Evolutionary conservation across 2,329 filamentous ascomycete species (phyloP).

Genomic region (Xylariaceae sp.): DNA sequence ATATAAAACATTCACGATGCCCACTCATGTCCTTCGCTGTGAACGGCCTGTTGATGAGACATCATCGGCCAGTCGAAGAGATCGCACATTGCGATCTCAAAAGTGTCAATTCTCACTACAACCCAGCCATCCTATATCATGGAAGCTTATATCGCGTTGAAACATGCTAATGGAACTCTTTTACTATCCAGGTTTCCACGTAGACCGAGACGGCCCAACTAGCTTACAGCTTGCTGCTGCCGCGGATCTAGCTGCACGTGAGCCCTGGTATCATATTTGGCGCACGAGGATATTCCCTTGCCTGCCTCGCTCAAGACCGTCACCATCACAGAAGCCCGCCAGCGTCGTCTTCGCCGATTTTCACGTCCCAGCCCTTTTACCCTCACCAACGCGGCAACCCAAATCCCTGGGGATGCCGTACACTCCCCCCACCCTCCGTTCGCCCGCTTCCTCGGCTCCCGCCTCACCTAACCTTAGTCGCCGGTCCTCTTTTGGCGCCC

Average conservation of each 20-base stretch:
- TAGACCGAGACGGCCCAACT: conserved; percentile 23
- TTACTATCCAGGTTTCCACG: conserved; percentile 29
- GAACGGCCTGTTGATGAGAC: conserved; percentile 3
- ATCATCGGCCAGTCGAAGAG: neutral
- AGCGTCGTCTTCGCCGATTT: conserved; percentile 26
- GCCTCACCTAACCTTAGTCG: conserved; percentile 57
- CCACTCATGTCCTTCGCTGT: conserved; percentile 6
- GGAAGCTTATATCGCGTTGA: conserved; percentile 23
- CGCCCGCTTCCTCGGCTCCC: conserved; percentile 58
- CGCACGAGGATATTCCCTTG: conserved; percentile 29
- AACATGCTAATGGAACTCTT: conserved; percentile 32
- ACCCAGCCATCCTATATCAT: conserved; percentile 20
- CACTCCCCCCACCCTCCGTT: conserved; percentile 72
- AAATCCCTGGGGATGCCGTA: conserved; percentile 70
- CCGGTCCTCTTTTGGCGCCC: conserved; percentile 52
- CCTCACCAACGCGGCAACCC: conserved; percentile 29
- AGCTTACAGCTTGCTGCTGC: conserved; percentile 18
- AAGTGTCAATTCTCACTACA: neutral
- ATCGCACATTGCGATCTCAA: neutral
- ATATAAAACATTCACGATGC: conserved; percentile 23
- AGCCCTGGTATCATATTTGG: conserved; percentile 29
- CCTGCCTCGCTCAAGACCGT: conserved; percentile 24
- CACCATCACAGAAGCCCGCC: conserved; percentile 23
- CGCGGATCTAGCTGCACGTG: conserved; percentile 7
- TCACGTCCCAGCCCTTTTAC: conserved; percentile 19